phyloP scores from a whole-genome alignment of 306 rosid genomes.

The Lagenaria siceraria region DNA sequence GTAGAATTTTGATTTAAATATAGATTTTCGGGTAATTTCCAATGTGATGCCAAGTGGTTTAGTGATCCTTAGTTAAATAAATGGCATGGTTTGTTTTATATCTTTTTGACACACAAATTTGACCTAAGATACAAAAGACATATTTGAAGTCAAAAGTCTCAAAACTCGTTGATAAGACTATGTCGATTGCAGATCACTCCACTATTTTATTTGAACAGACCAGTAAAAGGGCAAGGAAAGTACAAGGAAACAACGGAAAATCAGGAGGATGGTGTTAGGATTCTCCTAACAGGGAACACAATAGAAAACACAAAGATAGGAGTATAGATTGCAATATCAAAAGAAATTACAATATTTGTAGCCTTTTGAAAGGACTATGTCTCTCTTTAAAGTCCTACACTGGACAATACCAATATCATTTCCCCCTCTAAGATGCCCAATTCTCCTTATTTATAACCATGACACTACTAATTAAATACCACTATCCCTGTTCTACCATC shows the following conservation, averaged over 20 bases:
- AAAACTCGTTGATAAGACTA: background rate
- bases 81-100: background rate
- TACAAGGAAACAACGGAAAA: background rate
- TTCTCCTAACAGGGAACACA: too few relatives aligned
- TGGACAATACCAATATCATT: background rate
- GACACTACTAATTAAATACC: background rate
- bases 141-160: background rate
- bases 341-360: too few relatives aligned
- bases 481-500: background rate
- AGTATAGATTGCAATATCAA: too few relatives aligned
- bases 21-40: background rate
- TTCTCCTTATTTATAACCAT: background rate
- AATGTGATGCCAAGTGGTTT: background rate
- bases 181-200: background rate
- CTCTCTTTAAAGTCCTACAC: background rate
- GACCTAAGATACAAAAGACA: background rate
- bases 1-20: background rate
- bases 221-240: background rate
- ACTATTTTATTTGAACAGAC: background rate
- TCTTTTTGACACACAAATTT: background rate
- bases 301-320: too few relatives aligned
- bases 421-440: background rate
- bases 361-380: background rate
- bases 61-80: background rate
- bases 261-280: background rate